Percentiles rank a stretch among this genome's conserved stretches.
phyloP scores from a whole-genome alignment of 495 filamentous ascomycete species.

The Penicillium riverlandense region DNA sequence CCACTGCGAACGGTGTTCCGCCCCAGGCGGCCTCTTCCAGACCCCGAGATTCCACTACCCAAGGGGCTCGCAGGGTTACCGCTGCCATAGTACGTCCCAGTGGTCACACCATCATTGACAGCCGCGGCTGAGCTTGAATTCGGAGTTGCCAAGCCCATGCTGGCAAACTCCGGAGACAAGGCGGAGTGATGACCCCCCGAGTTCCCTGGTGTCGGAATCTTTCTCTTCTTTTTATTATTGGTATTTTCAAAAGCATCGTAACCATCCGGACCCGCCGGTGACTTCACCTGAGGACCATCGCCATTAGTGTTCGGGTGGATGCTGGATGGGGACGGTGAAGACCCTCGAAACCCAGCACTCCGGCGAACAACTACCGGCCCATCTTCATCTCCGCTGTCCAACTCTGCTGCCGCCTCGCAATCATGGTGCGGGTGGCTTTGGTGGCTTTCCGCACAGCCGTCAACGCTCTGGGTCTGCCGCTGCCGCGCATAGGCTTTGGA shows the following conservation, averaged over 20 bases:
- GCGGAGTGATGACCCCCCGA: slow-evolving; percentile 54
- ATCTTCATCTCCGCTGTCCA: slow-evolving; percentile 41
- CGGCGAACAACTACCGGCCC: slow-evolving; percentile 38
- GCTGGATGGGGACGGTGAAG: slow-evolving; percentile 25
- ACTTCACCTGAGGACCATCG: slow-evolving; percentile 23
- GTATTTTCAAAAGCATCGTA: slow-evolving; percentile 98
- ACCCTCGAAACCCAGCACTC: slow-evolving; percentile 37
- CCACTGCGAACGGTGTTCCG: slow-evolving; percentile 39
- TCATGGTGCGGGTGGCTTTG: slow-evolving; percentile 35
- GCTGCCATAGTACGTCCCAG: slow-evolving; percentile 51
- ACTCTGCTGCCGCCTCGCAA: slow-evolving; percentile 34
- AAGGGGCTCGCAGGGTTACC: slow-evolving; percentile 43
- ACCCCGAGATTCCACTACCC: slow-evolving; percentile 62
- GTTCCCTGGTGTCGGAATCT: slow-evolving; percentile 84
- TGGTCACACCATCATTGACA: slow-evolving; percentile 38
- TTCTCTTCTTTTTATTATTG: slow-evolving; percentile 99
- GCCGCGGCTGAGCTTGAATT: slow-evolving; percentile 24
- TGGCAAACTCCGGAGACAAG: slow-evolving; percentile 55
- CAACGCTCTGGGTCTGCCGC: slow-evolving; percentile 17
- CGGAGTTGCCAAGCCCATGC: slow-evolving; percentile 44
- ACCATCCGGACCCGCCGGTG: slow-evolving; percentile 57
- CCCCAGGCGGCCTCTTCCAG: slow-evolving; percentile 73
- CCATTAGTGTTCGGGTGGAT: slow-evolving; percentile 21
- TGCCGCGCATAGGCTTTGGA: slow-evolving; percentile 38
- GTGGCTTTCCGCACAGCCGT: slow-evolving; percentile 33